Evolutionary conservation across 2,329 filamentous ascomycete genomes (phyloP).

Genomic region (Ophiocordyceps camponoti-leonardi): DNA sequence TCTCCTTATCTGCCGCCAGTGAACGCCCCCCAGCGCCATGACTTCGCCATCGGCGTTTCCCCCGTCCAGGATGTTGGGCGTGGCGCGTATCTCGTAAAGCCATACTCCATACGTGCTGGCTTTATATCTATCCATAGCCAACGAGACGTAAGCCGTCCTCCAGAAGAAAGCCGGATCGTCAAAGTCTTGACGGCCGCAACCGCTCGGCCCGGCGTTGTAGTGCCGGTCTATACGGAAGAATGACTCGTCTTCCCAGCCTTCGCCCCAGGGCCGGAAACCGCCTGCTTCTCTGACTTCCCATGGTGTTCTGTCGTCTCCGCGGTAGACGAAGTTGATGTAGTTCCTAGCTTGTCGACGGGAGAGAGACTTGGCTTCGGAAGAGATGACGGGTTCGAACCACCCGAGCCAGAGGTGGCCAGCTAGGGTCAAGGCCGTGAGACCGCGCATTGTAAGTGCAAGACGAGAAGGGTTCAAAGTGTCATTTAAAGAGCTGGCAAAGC

Average conservation of each 20-base stretch:
- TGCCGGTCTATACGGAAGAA: neutral
- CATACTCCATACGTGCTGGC: neutral
- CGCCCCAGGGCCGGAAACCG: slow-evolving; percentile 2
- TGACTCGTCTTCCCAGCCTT: neutral
- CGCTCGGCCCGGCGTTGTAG: neutral
- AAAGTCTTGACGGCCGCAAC: neutral
- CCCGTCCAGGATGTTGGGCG: slow-evolving; percentile 2
- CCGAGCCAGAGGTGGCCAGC: neutral
- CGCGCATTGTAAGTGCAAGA: neutral
- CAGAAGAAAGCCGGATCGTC: neutral
- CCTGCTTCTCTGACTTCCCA: neutral
- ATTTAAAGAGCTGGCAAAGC: neutral
- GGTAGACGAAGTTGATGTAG: neutral
- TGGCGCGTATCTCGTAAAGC: slow-evolving; percentile 3
- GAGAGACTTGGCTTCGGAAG: neutral
- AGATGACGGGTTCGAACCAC: neutral
- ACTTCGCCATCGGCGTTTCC: slow-evolving; percentile 1
- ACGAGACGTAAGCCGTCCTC: slow-evolving; percentile 1
- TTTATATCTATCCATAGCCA: neutral
- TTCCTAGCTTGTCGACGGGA: neutral
- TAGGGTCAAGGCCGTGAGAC: neutral
- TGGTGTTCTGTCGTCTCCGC: slow-evolving; percentile 3
- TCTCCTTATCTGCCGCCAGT: slow-evolving; percentile 1
- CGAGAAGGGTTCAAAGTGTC: neutral
- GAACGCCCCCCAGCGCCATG: neutral